phyloP scores from a whole-genome alignment of 768 basidiomycete genomes.

The Hypholoma fasciculare region DNA sequence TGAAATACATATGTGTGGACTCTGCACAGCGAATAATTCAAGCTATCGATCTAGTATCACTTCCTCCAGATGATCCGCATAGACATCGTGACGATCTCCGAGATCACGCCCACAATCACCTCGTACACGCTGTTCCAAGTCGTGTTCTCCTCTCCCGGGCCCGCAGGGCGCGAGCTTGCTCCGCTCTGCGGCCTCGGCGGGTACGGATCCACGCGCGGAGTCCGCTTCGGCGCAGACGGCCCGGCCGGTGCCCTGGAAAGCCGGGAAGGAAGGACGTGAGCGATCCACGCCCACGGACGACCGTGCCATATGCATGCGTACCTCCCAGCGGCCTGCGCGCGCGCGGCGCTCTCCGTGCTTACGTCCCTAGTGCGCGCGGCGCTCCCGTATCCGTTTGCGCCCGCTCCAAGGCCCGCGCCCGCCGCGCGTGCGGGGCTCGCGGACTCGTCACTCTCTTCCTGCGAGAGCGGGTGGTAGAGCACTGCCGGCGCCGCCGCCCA shows the following conservation, averaged over 20 bases:
- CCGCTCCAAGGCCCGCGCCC: not conserved
- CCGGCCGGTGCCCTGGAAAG: not conserved
- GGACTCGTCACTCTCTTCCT: not conserved
- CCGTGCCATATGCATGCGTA: not conserved
- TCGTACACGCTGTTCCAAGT: not conserved
- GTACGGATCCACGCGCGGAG: not conserved
- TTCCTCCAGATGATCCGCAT: not conserved
- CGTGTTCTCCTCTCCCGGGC: not conserved
- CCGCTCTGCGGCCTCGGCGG: not conserved
- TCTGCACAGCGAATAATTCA: no score
- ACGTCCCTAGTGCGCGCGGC: not conserved
- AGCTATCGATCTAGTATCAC: not conserved
- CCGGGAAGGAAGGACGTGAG: not conserved
- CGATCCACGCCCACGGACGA: slow-evolving; percentile 1
- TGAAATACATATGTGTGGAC: no score
- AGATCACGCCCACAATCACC: not conserved
- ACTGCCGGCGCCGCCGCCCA: not conserved
- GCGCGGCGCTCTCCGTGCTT: not conserved
- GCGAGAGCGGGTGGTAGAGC: not conserved
- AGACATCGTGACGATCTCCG: not conserved
- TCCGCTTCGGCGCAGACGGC: not conserved
- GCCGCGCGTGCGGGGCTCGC: not conserved
- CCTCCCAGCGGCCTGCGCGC: not conserved
- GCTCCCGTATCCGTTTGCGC: not conserved
- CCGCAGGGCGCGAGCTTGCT: not conserved